phyloP scores from a whole-genome alignment of 1,284 basidiomycete genomes.

The Sanghuangporus weigelae region DNA sequence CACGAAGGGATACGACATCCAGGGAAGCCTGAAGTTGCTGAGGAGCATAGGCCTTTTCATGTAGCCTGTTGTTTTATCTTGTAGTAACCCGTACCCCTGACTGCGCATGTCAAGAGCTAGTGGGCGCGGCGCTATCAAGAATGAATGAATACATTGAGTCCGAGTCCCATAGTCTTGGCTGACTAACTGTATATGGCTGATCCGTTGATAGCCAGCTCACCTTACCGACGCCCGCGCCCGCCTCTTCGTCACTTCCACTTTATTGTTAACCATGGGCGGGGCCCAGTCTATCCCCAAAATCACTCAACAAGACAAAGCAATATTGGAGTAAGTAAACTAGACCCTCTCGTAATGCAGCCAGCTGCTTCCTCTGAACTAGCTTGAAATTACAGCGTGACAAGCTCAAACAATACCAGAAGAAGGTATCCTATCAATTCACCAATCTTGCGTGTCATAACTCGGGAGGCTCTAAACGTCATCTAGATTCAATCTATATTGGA shows the following conservation, averaged over 20 bases:
- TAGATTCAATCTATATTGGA: constrained; percentile 87
- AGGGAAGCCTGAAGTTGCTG: too few relatives aligned
- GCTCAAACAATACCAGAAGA: constrained; percentile 91
- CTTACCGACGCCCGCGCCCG: too few relatives aligned
- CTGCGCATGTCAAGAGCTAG: background rate
- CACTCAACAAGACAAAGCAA: constrained; percentile 88
- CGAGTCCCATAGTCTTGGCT: background rate
- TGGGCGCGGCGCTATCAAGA: background rate
- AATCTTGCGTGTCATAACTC: background rate
- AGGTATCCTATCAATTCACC: constrained; percentile 55
- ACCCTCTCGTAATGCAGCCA: background rate
- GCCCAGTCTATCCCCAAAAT: constrained; percentile 84
- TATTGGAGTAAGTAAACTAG: constrained; percentile 73
- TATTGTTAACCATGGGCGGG: constrained; percentile 47
- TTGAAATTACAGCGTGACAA: constrained; percentile 96
- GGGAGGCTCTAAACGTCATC: too few relatives aligned
- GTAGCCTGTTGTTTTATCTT: too few relatives aligned
- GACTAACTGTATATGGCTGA: background rate
- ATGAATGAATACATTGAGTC: background rate
- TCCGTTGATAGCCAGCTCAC: background rate
- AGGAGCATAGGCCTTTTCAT: too few relatives aligned
- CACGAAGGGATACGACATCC: background rate
- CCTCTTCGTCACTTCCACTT: background rate
- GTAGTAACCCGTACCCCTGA: background rate
- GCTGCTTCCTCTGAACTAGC: constrained; percentile 34